Percentiles rank a stretch among this genome's conserved stretches.
phyloP scores from a whole-genome alignment of 2,329 filamentous ascomycete genomes.

The Cladorrhinum sp. region DNA sequence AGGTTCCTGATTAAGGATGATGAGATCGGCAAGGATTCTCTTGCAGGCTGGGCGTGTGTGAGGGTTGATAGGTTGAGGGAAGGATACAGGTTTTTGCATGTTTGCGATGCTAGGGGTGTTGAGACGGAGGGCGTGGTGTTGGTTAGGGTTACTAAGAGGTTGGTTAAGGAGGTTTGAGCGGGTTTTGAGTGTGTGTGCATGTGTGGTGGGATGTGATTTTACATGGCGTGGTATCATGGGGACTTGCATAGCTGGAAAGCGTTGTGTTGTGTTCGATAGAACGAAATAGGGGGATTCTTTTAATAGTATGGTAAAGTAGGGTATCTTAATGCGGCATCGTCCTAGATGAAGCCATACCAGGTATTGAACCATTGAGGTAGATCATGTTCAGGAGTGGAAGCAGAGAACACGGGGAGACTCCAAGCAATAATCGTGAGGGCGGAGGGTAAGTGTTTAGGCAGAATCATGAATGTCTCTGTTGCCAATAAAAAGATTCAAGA shows the following conservation, averaged over 20 bases:
- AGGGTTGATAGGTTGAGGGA: conserved; percentile 73
- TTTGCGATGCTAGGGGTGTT: conserved; percentile 64
- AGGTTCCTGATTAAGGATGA: conserved; percentile 87
- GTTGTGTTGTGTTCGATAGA: no score
- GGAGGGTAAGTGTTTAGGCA: background rate
- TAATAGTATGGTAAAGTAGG: no score
- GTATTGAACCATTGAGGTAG: no score
- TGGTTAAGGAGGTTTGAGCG: conserved; percentile 21
- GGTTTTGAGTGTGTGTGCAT: background rate
- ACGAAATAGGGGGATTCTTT: no score
- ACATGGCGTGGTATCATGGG: background rate
- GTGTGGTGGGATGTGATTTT: background rate
- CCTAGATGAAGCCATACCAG: no score
- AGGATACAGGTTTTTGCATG: conserved; percentile 74
- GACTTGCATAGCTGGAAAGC: no score
- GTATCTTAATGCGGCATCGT: no score
- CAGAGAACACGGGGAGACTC: no score
- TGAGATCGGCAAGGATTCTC: conserved; percentile 71
- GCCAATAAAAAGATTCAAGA: no score
- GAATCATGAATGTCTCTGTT: background rate
- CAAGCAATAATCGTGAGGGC: no score
- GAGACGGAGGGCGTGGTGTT: conserved; percentile 67
- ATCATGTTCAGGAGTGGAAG: no score
- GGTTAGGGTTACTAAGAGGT: conserved; percentile 66
- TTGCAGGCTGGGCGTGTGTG: conserved; percentile 87